Evolutionary conservation across 2,329 filamentous ascomycete species (phyloP), one percentile per base, ranked within the genome.

Genomic region (Trichoderma simmonsii): DNA sequence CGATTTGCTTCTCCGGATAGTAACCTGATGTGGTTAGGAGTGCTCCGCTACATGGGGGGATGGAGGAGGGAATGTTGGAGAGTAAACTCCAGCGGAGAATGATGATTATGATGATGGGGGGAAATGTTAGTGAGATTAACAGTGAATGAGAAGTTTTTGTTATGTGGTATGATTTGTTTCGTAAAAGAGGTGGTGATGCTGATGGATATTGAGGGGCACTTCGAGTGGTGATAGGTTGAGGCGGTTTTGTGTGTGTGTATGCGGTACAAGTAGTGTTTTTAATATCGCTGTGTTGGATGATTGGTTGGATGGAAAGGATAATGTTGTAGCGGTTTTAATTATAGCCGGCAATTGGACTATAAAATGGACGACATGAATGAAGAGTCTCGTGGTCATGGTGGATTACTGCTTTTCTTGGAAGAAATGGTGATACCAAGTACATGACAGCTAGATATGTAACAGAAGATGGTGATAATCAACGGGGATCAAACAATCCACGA

Each of bases 21-120:
- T 70, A 62, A 28, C 67, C 67, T 70, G 56, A 62, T 70, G 21
- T 61, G 67, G 67, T 70, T 70, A 70, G 57, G 15, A 24, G 6
- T 32, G 54, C 54, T 67, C 64, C 64, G 64, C 64, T 59, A n/a
- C 56, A 61, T 24, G 56, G 66, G 56, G 67, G 39, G 14, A 36
- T 15, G 34, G 34, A 36, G 32, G 56, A 39, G 26, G 28, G 15
- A 28, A 6, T 30, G 28, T 11, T 28, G 57, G 18, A 30, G 56
- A n/a, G 12, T 6, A 59, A 51, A 39, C 12, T 8, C 21, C 9
- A 15, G 56, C 66, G 34, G 24, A 32, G 54, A 28, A 30, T 14
- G 24, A 14, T 4, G 39, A 36, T 36, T 12, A 34, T 14, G 18
- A 26, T 26, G 26, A 26, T 26, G 26, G 26, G 18, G 43, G n/a